These are phyloP conservation scores for Betula pendula DNA, from an alignment of 306 rosid species.

Conservation along the genomic window DNA sequence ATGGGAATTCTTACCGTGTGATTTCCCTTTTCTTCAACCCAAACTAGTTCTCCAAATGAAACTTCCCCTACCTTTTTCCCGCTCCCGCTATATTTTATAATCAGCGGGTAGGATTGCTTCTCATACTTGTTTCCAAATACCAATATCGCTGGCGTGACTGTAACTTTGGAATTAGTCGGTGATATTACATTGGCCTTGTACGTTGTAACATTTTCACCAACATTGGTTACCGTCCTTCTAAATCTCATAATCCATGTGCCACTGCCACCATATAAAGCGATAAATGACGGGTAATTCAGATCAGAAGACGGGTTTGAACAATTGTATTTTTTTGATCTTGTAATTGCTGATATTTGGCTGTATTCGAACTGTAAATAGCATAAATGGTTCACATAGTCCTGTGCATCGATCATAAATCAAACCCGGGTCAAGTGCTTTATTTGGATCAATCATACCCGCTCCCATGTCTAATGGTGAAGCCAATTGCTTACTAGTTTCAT, in stretches of 20 bases:
- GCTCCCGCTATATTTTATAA: constrained; percentile 7
- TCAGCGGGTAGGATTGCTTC: constrained; percentile 35
- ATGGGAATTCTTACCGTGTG: constrained; percentile 34
- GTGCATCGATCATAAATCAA: constrained; percentile 53
- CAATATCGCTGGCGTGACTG: constrained; percentile 36
- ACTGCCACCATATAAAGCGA: background rate
- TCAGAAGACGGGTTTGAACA: constrained; percentile 39
- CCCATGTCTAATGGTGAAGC: constrained; percentile 58
- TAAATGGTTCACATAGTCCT: constrained; percentile 51
- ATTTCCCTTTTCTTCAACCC: constrained; percentile 25
- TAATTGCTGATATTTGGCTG: background rate
- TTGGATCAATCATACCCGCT: constrained; percentile 49
- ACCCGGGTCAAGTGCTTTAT: constrained; percentile 60
- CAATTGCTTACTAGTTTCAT: background rate
- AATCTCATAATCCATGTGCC: background rate
- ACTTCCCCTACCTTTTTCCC: background rate
- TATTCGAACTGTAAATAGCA: constrained; percentile 2
- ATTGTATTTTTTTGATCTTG: constrained; percentile 33
- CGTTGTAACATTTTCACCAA: constrained; percentile 38
- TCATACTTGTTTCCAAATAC: constrained; percentile 37
- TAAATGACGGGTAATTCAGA: constrained; percentile 57
- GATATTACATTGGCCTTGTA: constrained; percentile 35
- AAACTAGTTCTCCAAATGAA: constrained; percentile 26
- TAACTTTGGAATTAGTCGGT: constrained; percentile 38
- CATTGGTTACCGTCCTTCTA: constrained; percentile 48